Percentiles rank a stretch among this genome's conserved stretches.
phyloP scores from a whole-genome alignment of 2,329 filamentous ascomycete species.

The Leptosphaerulina australis region DNA sequence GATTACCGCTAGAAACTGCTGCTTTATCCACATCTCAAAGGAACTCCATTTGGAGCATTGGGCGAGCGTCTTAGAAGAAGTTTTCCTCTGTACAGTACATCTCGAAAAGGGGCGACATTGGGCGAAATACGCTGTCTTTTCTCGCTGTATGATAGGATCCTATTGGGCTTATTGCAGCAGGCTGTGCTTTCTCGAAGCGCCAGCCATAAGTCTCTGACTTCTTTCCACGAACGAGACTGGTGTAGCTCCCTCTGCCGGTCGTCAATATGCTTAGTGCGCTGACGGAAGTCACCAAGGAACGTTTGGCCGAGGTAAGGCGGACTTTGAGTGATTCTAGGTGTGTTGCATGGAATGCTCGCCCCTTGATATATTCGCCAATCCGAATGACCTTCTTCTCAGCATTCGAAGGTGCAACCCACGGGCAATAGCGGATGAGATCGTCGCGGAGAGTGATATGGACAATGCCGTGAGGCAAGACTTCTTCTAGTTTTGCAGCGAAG shows the following conservation, averaged over 20 bases:
- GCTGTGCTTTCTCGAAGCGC: conserved; percentile 19
- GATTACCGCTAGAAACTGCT: too few species aligned
- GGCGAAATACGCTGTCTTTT: conserved; percentile 18
- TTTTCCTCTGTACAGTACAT: background rate
- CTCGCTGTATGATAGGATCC: background rate
- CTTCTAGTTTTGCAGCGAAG: conserved; percentile 26
- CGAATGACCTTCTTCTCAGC: conserved; percentile 25
- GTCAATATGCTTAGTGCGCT: conserved; percentile 20
- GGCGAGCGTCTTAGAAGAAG: conserved; percentile 14
- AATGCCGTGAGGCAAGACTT: conserved; percentile 26
- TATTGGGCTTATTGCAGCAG: background rate
- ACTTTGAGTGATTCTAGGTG: conserved; percentile 23
- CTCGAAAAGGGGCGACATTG: background rate
- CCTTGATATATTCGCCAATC: conserved; percentile 29
- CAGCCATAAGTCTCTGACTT: conserved; percentile 29
- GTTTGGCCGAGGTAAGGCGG: conserved; percentile 20
- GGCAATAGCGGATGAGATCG: conserved; percentile 30
- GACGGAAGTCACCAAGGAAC: conserved; percentile 23
- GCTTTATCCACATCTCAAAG: too few species aligned
- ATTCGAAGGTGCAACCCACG: conserved; percentile 27
- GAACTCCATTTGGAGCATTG: too few species aligned
- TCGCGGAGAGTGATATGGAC: conserved; percentile 25
- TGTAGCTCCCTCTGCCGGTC: conserved; percentile 9
- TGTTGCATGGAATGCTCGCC: conserved; percentile 21
- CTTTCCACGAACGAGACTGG: conserved; percentile 16